Base-by-base conservation (phyloP, 176 grass and related monocot species). In the Tuctoria greenei region DNA sequence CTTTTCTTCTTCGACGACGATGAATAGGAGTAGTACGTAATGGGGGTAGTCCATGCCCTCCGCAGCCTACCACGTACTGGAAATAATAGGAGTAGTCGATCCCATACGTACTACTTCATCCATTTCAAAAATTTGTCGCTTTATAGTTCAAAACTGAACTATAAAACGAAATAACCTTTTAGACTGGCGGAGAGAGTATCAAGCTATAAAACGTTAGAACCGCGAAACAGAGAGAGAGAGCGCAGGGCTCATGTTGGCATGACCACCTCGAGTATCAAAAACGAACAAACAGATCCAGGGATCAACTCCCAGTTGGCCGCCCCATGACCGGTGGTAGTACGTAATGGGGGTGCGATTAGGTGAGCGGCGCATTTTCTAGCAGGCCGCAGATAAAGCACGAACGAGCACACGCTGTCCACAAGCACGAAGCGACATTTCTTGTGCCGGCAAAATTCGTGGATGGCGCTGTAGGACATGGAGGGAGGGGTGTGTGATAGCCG, bases 251-350 rank as follows among this genome's bases (percentile, higher is more conserved):
- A 20, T 16, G 14, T 54, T 28, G 27, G 14, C 60, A 63, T 61
- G 2, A 40, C 66, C 85, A 77, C 73, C 82, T 51, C 66, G 10
- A 40, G 73, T 59, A 5, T 62, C 70, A 58, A 38, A 41, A 43
- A 74, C 6, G 44, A 65, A 40, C 2, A 18, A 65, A 40, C 2
- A 18, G 10, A 44, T 81, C 6, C 39, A 6, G 4, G 23, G 50
- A 41, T 78, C 65, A 36, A 20, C 49, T 57, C 18, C 23, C 31
- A 44, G 18, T 46, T 77, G 18, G 79, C 73, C 73, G 79, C 79
- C 79, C 85, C 85, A 87, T 82, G 74, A 87, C 66, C 24, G 18
- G 31, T 49, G 24, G 66, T 35, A 31, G n/a, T n/a, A n/a, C n/a
- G n/a, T n/a, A n/a, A n/a, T n/a, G n/a, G n/a, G 55, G 52, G 20